Evolutionary conservation across 768 basidiomycete genomes (phyloP).

Genomic region (Tricholoma furcatifolium): DNA sequence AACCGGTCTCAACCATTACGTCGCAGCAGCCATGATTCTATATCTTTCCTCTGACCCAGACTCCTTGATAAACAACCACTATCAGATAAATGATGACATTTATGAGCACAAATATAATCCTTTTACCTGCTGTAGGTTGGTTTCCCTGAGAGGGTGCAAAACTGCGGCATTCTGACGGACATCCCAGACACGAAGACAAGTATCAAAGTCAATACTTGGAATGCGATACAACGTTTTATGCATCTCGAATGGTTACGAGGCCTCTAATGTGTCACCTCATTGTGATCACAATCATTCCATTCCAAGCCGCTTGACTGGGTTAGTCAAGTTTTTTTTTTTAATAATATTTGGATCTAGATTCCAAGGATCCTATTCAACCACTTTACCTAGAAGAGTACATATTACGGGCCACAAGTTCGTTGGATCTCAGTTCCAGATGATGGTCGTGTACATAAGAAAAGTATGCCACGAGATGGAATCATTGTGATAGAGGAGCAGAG

Average conservation of each 20-base stretch:
- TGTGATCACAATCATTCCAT: no score
- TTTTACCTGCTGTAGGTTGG: not conserved
- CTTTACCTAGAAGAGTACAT: not conserved
- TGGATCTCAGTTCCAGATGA: no score
- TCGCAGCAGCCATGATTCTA: conserved; percentile 7
- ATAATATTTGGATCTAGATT: no score
- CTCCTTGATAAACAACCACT: conserved; percentile 10
- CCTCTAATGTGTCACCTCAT: no score
- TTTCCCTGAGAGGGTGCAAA: not conserved
- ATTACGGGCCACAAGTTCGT: no score
- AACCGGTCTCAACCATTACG: not conserved
- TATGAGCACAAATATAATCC: not conserved
- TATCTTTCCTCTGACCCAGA: not conserved
- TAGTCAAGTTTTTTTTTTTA: no score
- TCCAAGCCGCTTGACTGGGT: no score
- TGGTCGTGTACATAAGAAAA: no score
- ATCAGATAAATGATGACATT: not conserved
- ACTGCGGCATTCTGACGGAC: not conserved
- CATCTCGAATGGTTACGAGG: not conserved
- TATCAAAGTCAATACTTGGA: conserved; percentile 7
- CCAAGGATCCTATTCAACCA: no score
- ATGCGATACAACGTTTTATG: conserved; percentile 3
- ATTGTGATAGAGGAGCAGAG: no score
- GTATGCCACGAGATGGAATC: no score
- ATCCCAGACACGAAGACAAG: conserved; percentile 4